phyloP scores from a whole-genome alignment of 1,284 basidiomycete species.

The Cryptococcus sp. region DNA sequence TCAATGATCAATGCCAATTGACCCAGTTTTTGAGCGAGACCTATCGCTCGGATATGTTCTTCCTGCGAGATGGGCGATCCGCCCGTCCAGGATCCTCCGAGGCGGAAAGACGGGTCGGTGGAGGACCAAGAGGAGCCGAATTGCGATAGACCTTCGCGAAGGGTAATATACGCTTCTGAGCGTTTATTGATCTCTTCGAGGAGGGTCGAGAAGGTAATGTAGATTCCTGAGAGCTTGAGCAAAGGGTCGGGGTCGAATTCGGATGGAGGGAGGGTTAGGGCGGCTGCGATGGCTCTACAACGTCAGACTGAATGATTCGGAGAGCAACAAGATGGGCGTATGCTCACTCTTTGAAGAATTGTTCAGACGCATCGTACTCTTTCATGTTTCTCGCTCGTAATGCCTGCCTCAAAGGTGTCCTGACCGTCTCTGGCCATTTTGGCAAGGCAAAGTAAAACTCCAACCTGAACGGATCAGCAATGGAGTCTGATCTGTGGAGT shows the following conservation, averaged over 20 bases:
- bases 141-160: conserved; percentile 30
- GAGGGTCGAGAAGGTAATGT: conserved; percentile 36
- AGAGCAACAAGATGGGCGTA: too few species aligned
- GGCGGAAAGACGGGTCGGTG: conserved; percentile 3
- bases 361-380: conserved; percentile 37
- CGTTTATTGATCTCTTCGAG: conserved; percentile 35
- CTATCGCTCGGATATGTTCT: conserved; percentile 41
- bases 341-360: conserved; percentile 36
- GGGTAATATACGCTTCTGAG: conserved; percentile 27
- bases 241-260: conserved; percentile 37
- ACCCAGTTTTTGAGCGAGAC: conserved; percentile 35
- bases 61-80: conserved; percentile 16
- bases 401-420: conserved; percentile 39
- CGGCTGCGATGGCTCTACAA: conserved; percentile 31
- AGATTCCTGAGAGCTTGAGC: conserved; percentile 44
- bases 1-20: conserved; percentile 25
- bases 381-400: conserved; percentile 37
- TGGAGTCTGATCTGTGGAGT: not conserved
- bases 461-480: conserved; percentile 25
- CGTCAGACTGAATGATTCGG: not conserved
- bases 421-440: conserved; percentile 43
- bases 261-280: conserved; percentile 20
- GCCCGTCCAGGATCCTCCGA: conserved; percentile 8
- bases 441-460: conserved; percentile 43
- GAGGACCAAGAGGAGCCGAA: conserved; percentile 29